Conservation (phyloP, 163 green algal species). For the Prototheca wickerhamii region DNA sequence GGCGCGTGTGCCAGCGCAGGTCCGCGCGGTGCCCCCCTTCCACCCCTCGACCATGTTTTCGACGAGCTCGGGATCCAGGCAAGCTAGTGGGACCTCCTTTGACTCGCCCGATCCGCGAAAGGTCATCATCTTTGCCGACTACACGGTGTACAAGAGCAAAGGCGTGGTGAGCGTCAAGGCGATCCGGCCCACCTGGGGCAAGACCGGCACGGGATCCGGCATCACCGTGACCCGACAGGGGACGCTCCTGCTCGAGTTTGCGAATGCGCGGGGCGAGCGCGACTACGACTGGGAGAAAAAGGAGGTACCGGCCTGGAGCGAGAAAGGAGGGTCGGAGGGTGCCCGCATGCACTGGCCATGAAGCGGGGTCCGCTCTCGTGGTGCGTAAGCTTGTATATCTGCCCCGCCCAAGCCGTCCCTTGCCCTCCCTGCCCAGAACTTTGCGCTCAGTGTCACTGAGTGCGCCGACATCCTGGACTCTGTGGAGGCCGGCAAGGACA, state of each 20-base stretch:
- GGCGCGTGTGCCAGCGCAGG: too few relatives aligned
- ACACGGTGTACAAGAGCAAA: conserved; percentile 18
- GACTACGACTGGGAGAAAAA: conserved; percentile 34
- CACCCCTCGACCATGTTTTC: too few relatives aligned
- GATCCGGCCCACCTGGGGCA: conserved; percentile 31
- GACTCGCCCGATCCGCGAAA: background rate
- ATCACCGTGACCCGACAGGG: conserved; percentile 19
- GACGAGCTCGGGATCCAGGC: too few relatives aligned
- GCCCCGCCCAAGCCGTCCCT: background rate
- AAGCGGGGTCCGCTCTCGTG: background rate
- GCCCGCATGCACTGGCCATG: too few relatives aligned
- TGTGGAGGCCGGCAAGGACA: conserved; percentile 1
- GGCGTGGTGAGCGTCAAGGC: conserved; percentile 24
- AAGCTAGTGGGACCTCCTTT: too few relatives aligned
- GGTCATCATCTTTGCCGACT: background rate
- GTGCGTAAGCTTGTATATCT: background rate
- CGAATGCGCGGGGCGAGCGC: conserved; percentile 12
- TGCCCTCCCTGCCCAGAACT: conserved; percentile 9
- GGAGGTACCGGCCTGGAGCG: background rate
- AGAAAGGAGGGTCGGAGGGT: background rate
- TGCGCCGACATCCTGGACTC: conserved; percentile 25
- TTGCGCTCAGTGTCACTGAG: conserved; percentile 25
- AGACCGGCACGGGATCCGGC: conserved; percentile 6
- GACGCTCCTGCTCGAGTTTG: conserved; percentile 37
- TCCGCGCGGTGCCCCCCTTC: too few relatives aligned